Percentiles rank a stretch among this genome's conserved stretches.
These are phyloP conservation scores for Botrytis fragariae DNA, from an alignment of 2,329 filamentous ascomycete genomes.

Conservation along the genomic window DNA sequence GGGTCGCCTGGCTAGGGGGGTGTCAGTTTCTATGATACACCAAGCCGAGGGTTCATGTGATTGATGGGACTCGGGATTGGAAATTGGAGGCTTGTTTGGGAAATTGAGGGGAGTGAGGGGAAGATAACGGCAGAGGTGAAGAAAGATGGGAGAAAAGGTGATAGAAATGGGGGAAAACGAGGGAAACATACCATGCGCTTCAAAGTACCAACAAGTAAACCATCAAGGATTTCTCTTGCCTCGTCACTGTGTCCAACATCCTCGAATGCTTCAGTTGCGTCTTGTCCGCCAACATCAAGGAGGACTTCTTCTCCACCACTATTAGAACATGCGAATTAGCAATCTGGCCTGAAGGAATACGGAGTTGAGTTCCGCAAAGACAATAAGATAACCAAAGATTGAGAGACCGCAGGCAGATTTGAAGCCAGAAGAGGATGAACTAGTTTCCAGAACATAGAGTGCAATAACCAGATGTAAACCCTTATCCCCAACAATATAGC, in stretches of 20 bases:
- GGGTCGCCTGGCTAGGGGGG: constrained; percentile 69
- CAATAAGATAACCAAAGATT: background rate
- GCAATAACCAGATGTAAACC: background rate
- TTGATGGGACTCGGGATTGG: constrained; percentile 1
- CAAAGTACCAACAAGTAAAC: constrained; percentile 69
- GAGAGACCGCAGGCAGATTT: background rate
- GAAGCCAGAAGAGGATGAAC: background rate
- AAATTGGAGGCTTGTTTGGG: background rate
- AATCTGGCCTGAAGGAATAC: background rate
- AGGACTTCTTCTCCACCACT: constrained; percentile 98
- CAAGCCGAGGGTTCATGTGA: no score
- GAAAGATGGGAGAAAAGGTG: constrained; percentile 7
- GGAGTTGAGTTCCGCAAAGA: background rate
- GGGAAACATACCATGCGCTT: constrained; percentile 70
- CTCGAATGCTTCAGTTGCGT: constrained; percentile 97
- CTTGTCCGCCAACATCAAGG: constrained; percentile 92
- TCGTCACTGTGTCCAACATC: constrained; percentile 99
- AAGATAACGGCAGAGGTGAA: background rate
- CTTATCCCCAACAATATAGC: background rate
- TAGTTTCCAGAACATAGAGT: background rate
- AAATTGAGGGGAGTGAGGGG: background rate
- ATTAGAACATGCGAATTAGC: constrained; percentile 29
- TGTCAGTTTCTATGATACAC: background rate
- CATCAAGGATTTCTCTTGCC: constrained; percentile 87
- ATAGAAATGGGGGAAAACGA: constrained; percentile 7